phyloP scores from a whole-genome alignment of 2,329 filamentous ascomycete species.

The Coniosporium tulheliwenetii region DNA sequence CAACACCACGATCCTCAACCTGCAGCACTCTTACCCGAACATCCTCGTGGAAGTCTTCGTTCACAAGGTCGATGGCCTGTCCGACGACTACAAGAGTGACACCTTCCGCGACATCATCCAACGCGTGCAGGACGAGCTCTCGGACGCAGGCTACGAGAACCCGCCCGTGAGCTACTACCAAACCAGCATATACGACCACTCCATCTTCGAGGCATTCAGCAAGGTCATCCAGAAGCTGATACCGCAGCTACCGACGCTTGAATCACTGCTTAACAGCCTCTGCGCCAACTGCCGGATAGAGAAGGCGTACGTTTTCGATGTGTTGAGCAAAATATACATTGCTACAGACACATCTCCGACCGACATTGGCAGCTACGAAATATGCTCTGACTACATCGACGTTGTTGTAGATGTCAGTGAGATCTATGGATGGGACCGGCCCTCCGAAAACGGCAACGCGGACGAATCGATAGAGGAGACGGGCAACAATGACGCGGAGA shows the following conservation, averaged over 20 bases:
- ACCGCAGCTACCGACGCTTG: constrained; percentile 79
- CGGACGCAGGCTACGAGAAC: constrained; percentile 84
- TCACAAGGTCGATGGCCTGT: constrained; percentile 96
- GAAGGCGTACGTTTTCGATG: constrained; percentile 96
- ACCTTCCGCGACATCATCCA: constrained; percentile 95
- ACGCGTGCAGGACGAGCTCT: constrained; percentile 88
- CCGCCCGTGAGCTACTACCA: constrained; percentile 89
- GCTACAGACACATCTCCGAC: constrained; percentile 87
- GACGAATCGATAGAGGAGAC: constrained; percentile 15
- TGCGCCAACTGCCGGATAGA: constrained; percentile 90
- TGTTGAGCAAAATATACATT: constrained; percentile 96
- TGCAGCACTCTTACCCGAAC: constrained; percentile 76
- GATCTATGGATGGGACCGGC: constrained; percentile 66
- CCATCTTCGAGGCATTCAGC: constrained; percentile 94
- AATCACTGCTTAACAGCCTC: constrained; percentile 85
- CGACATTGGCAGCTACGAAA: constrained; percentile 92
- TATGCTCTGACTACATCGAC: constrained; percentile 97
- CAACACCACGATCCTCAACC: constrained; percentile 74
- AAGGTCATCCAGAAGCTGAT: constrained; percentile 98
- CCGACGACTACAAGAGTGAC: constrained; percentile 90
- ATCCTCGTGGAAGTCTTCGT: constrained; percentile 98
- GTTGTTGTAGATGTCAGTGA: constrained; percentile 95
- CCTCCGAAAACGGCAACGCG: constrained; percentile 13
- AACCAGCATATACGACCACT: constrained; percentile 96
- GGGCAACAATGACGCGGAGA: constrained; percentile 40